These are phyloP conservation scores for Pleurotus tuber-regium DNA, from an alignment of 768 basidiomycete species.

Conservation along the genomic window DNA sequence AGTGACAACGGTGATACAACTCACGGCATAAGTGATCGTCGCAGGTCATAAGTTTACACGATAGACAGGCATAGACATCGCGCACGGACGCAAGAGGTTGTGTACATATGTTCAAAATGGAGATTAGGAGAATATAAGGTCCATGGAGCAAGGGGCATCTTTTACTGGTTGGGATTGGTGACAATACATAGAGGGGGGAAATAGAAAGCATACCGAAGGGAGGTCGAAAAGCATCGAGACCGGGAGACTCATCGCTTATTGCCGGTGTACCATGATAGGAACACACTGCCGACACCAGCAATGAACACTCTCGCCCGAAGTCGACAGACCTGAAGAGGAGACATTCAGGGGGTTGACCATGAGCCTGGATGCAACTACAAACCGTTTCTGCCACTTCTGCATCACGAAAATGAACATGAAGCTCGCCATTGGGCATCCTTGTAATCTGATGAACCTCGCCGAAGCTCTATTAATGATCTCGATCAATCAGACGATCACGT, in stretches of 20 bases:
- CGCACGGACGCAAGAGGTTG: neutral
- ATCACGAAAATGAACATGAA: slow-evolving; percentile 73
- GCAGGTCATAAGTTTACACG: neutral
- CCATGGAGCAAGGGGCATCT: neutral
- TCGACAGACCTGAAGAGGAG: slow-evolving; percentile 61
- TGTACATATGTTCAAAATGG: slow-evolving; percentile 4
- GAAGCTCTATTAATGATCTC: slow-evolving; percentile 49
- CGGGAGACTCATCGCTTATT: slow-evolving; percentile 33
- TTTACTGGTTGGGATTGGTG: neutral
- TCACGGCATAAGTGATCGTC: slow-evolving; percentile 10
- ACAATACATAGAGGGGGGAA: neutral
- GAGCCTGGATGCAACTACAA: slow-evolving; percentile 14
- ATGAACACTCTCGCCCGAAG: slow-evolving; percentile 75
- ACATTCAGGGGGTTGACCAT: slow-evolving; percentile 4
- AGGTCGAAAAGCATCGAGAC: neutral
- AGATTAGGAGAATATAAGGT: neutral
- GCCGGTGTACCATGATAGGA: slow-evolving; percentile 71
- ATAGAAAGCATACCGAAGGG: neutral
- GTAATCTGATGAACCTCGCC: slow-evolving; percentile 73
- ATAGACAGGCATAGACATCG: neutral
- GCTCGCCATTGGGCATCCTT: slow-evolving; percentile 72
- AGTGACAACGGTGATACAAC: neutral
- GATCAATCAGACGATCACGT: neutral
- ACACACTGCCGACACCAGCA: slow-evolving; percentile 72
- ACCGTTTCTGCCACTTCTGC: slow-evolving; percentile 82